These are phyloP conservation scores for Veloporphyrellus conicus DNA, from an alignment of 1,284 basidiomycete species.

Conservation along the genomic window DNA sequence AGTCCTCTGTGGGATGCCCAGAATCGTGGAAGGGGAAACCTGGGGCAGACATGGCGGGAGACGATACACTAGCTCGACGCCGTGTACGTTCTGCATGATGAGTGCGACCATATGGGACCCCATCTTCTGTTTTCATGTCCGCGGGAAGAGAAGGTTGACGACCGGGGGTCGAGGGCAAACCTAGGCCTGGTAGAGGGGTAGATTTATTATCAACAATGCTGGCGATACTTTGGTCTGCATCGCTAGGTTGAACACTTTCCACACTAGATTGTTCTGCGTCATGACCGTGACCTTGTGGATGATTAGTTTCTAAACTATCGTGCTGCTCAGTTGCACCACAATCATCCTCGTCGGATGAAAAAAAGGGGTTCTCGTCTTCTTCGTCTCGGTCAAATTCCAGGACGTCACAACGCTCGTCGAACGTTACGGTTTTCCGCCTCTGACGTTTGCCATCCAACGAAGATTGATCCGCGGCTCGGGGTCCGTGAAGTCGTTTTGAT, in stretches of 20 bases:
- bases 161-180: constrained; percentile 31
- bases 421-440: constrained; percentile 79
- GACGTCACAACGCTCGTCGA: constrained; percentile 82
- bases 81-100: constrained; percentile 56
- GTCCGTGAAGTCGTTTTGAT: constrained; percentile 78
- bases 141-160: constrained; percentile 38
- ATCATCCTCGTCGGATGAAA: constrained; percentile 38
- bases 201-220: constrained; percentile 56
- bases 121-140: constrained; percentile 57
- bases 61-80: constrained; percentile 28
- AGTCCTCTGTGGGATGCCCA: constrained; percentile 2
- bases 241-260: constrained; percentile 24
- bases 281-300: constrained; percentile 7
- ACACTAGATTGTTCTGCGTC: constrained; percentile 21
- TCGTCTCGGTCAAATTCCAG: constrained; percentile 77
- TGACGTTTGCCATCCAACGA: constrained; percentile 44
- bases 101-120: constrained; percentile 64
- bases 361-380: constrained; percentile 48
- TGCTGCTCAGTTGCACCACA: constrained; percentile 26
- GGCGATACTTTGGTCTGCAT: constrained; percentile 56
- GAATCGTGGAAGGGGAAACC: constrained; percentile 18
- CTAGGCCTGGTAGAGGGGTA: constrained; percentile 25
- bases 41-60: constrained; percentile 22
- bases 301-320: constrained; percentile 19
- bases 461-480: constrained; percentile 55